A percentile compares a stretch with the other conserved stretches of the same genome.
Conservation (phyloP, 2,329 filamentous ascomycete genomes). For the Fusarium dlaminii region DNA sequence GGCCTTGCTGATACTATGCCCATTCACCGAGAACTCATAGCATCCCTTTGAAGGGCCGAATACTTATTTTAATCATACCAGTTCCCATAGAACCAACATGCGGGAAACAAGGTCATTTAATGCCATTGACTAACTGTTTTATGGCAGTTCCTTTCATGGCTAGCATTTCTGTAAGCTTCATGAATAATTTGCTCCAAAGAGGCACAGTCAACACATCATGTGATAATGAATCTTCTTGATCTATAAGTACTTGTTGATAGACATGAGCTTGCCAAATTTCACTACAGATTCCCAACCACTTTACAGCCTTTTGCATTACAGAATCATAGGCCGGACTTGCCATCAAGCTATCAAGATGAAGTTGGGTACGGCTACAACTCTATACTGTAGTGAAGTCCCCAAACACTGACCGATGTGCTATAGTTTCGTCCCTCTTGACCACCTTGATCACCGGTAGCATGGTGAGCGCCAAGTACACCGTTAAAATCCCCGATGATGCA, state of each 20-base stretch:
- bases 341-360: neutral
- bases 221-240: neutral
- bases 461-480: fast-evolving
- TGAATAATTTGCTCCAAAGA: neutral
- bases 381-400: fast-evolving
- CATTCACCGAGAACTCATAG: neutral
- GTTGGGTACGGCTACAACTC: neutral
- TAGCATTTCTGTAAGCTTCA: neutral
- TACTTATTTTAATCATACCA: neutral
- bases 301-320: neutral
- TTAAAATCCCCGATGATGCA: fast-evolving
- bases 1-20: fast-evolving
- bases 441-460: fast-evolving
- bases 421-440: fast-evolving
- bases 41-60: neutral
- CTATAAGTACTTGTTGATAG: neutral
- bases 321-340: neutral
- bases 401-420: fast-evolving
- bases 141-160: too few relatives aligned
- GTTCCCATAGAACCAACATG: fast-evolving
- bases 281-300: neutral
- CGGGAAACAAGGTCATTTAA: too few relatives aligned
- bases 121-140: neutral
- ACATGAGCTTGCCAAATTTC: fast-evolving
- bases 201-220: neutral